phyloP scores from a whole-genome alignment of 2,329 filamentous ascomycete genomes.

The Aspergillus sergii region DNA sequence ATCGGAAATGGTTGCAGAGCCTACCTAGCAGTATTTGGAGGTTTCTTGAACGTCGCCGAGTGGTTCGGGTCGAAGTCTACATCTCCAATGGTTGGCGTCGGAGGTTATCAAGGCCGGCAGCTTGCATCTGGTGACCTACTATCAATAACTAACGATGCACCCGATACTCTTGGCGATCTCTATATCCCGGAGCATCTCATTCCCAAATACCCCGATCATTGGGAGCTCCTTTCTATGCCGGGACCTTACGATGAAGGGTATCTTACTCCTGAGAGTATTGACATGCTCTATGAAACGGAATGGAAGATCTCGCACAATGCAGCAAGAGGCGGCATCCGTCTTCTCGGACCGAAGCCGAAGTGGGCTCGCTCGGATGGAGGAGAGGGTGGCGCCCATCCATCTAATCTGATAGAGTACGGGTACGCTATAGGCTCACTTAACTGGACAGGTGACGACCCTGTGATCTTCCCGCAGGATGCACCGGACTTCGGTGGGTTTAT shows the following conservation, averaged over 20 bases:
- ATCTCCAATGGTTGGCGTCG: conserved; percentile 59
- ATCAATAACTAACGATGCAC: conserved; percentile 45
- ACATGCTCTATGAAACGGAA: conserved; percentile 59
- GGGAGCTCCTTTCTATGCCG: conserved; percentile 58
- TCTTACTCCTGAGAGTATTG: conserved; percentile 54
- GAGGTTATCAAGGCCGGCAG: conserved; percentile 62
- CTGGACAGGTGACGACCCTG: conserved; percentile 63
- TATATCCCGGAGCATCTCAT: conserved; percentile 49
- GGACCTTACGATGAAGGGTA: conserved; percentile 61
- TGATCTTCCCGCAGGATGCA: conserved; percentile 62
- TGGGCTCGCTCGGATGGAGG: conserved; percentile 64
- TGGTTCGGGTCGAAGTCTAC: conserved; percentile 65
- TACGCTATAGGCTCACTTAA: conserved; percentile 62
- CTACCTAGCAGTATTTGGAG: conserved; percentile 62
- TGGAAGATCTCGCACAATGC: conserved; percentile 66
- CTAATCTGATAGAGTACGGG: conserved; percentile 62
- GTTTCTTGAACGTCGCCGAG: conserved; percentile 56
- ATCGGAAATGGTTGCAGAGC: conserved; percentile 57
- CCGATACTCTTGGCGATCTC: conserved; percentile 34
- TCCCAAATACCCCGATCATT: conserved; percentile 53
- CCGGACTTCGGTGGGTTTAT: conserved; percentile 66
- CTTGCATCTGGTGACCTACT: conserved; percentile 59
- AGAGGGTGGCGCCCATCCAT: conserved; percentile 65
- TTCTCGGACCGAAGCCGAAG: conserved; percentile 60
- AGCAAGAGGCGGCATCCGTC: conserved; percentile 61